phyloP scores from a whole-genome alignment of 768 basidiomycete species.

The Naematelia encephala region DNA sequence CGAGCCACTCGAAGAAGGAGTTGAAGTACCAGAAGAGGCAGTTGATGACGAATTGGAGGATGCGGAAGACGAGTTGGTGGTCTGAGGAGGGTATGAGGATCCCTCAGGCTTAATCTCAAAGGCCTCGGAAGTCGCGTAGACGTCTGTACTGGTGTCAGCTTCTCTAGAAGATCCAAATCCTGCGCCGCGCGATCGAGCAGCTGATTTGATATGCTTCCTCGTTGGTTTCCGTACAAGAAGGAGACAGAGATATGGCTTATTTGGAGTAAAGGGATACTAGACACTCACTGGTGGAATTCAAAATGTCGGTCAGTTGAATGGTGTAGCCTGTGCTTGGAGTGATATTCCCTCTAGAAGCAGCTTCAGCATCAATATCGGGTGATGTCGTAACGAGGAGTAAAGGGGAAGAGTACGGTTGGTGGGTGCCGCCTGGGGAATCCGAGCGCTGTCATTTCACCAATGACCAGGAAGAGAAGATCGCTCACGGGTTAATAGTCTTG shows the following conservation, averaged over 20 bases:
- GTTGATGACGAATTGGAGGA: slow-evolving; percentile 11
- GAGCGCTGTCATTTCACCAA: not conserved
- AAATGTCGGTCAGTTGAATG: slow-evolving; percentile 42
- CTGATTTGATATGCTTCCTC: too few species aligned
- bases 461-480: not conserved
- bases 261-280: not conserved
- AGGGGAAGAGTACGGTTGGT: not conserved
- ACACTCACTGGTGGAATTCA: slow-evolving; percentile 42
- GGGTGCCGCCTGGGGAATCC: not conserved
- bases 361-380: not conserved
- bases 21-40: slow-evolving; percentile 8
- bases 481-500: slow-evolving; percentile 44
- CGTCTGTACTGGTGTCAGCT: slow-evolving; percentile 28
- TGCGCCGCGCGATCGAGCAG: too few species aligned
- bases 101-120: slow-evolving; percentile 49
- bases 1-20: slow-evolving; percentile 4
- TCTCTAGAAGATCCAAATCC: not conserved
- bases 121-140: slow-evolving; percentile 46
- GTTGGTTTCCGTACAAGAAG: too few species aligned
- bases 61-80: slow-evolving; percentile 7
- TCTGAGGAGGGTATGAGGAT: slow-evolving; percentile 44
- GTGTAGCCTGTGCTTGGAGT: slow-evolving; percentile 32
- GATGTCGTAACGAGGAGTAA: too few species aligned
- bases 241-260: too few species aligned
- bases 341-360: slow-evolving; percentile 25